Evolutionary conservation across 2,329 filamentous ascomycete genomes (phyloP).

Genomic region (Tolypocladium tropicale): DNA sequence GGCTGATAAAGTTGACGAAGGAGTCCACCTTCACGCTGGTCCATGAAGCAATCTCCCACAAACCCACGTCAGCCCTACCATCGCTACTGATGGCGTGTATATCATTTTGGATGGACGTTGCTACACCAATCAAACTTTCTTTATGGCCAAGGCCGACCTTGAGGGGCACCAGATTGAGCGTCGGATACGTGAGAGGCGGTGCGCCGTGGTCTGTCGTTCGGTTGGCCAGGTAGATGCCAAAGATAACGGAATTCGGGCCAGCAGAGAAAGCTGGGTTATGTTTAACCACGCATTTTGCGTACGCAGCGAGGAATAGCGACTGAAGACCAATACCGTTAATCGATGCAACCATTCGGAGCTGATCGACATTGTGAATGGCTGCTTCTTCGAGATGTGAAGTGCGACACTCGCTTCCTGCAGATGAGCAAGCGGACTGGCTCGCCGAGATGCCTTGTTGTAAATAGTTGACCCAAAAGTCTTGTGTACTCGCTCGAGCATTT

Average conservation of each 20-base stretch:
- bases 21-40: conserved; percentile 59
- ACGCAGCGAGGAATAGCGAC: conserved; percentile 63
- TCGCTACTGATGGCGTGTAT: conserved; percentile 47
- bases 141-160: conserved; percentile 31
- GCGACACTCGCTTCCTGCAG: conserved; percentile 7
- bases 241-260: conserved; percentile 30
- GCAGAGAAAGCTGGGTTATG: conserved; percentile 16
- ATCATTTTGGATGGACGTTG: conserved; percentile 56
- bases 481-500: conserved; percentile 7
- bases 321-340: conserved; percentile 56
- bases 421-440: not conserved
- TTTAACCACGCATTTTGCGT: conserved; percentile 37
- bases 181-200: conserved; percentile 46
- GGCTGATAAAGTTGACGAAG: conserved; percentile 72
- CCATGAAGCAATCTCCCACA: conserved; percentile 67
- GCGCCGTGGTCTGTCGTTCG: conserved; percentile 44
- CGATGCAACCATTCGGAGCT: conserved; percentile 25
- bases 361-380: conserved; percentile 28
- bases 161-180: conserved; percentile 70
- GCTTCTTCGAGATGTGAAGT: conserved; percentile 32
- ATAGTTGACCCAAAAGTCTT: conserved; percentile 32
- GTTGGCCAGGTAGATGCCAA: conserved; percentile 81
- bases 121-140: conserved; percentile 35
- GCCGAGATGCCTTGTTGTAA: conserved; percentile 12
- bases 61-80: conserved; percentile 43